Base-by-base conservation (phyloP, 176 grass and related monocot genomes). In the Puya raimondii region DNA sequence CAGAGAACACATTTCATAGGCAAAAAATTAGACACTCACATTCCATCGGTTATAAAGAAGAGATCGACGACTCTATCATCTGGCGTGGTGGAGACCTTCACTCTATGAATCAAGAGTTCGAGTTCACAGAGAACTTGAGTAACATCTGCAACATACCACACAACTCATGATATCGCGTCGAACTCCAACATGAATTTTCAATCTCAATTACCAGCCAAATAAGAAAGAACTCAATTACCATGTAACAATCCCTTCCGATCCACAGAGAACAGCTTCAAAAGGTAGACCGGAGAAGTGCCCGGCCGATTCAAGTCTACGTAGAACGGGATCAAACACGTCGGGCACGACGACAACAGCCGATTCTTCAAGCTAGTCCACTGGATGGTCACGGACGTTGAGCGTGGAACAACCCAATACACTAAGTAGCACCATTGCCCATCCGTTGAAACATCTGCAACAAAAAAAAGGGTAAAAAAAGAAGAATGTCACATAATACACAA, bases 341-440 rank as follows among this genome's bases (percentile, higher is more conserved):
- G 90, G 76, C 95, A 99, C 63, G 91, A 74, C 0, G 90, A 84
- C 59, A 93, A 70, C n/a, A 99, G 90, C 70, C 95, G 47, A 73
- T 82, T 86, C 82, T 99, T 88, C 77, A 99, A 85, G 63, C 74
- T 91, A 27, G 57, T 74, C 95, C 95, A 99, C 10, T 76, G 80
- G 64, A 93, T 71, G 57, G 61, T 91, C 33, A 78, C 66, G 4
- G 87, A 73, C 23, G 76, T 68, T 2, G 82, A 83, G 67, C 82
- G 72, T 0, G 95, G 95, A 78, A 90, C 68, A 13, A 99, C 89
- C 84, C 87, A 94, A 75, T 90, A 88, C 53, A 99, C 85, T 47
- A 99, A 77, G 78, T 84, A 99, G 82, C 95, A 99, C 95, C 95
- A 99, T 11, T 85, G 82, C 11, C 95, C 90, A 18, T 99, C 95